Percentiles rank a stretch among this genome's conserved stretches.
phyloP scores from a whole-genome alignment of 305 asterid genomes.

The Petunia hybrid region DNA sequence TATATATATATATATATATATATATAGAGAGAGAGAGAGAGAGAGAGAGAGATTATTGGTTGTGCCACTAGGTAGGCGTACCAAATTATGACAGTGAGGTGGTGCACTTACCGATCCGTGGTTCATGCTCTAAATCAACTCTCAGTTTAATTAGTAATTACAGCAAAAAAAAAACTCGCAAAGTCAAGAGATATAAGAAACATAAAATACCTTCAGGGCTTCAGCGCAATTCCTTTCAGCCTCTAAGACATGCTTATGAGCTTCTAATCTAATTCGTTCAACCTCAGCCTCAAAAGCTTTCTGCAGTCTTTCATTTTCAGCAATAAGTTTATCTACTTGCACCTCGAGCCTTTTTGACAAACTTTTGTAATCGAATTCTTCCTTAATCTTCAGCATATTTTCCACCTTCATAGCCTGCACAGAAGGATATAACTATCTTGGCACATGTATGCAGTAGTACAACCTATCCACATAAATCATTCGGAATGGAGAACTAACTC shows the following conservation, averaged over 20 bases:
- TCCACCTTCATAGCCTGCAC: slow-evolving; percentile 99
- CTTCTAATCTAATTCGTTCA: slow-evolving; percentile 84
- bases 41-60: neutral
- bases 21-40: no score
- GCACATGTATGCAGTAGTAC: neutral
- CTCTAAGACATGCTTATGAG: slow-evolving; percentile 76
- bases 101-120: slow-evolving; percentile 22
- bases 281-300: slow-evolving; percentile 85
- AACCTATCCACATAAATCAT: neutral
- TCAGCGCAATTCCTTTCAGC: slow-evolving; percentile 84
- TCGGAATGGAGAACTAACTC: slow-evolving; percentile 65
- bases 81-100: slow-evolving; percentile 8
- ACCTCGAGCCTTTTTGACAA: slow-evolving; percentile 88
- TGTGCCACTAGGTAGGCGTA: neutral
- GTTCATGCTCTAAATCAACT: slow-evolving; percentile 26
- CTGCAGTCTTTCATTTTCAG: slow-evolving; percentile 90
- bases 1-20: no score
- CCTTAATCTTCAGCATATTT: slow-evolving; percentile 98
- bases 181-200: slow-evolving; percentile 30
- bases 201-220: slow-evolving; percentile 70
- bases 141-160: slow-evolving; percentile 22
- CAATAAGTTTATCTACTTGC: slow-evolving; percentile 86
- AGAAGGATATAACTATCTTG: slow-evolving; percentile 31
- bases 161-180: slow-evolving; percentile 13
- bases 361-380: slow-evolving; percentile 96